These are phyloP conservation scores for Clathrospora elynae DNA, from an alignment of 2,329 filamentous ascomycete genomes.

Conservation along the genomic window DNA sequence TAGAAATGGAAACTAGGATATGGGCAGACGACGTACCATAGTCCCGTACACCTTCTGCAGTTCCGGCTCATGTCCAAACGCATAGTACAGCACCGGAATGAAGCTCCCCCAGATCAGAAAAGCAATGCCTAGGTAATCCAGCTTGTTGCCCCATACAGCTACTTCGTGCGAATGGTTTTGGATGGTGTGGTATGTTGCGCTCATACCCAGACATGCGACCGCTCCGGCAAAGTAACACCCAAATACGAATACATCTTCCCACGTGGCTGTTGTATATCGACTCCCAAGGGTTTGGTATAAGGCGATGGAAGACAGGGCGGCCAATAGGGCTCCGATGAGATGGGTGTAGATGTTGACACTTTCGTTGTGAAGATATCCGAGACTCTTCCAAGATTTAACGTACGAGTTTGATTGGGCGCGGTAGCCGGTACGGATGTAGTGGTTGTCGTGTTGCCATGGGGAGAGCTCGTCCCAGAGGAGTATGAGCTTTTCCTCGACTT, in stretches of 20 bases:
- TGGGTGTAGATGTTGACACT: slow-evolving; percentile 75
- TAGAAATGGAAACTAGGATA: neutral
- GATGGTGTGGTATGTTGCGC: slow-evolving; percentile 78
- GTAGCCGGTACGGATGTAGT: slow-evolving; percentile 70
- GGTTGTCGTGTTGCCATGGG: slow-evolving; percentile 64
- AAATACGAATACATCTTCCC: slow-evolving; percentile 46
- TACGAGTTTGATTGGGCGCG: slow-evolving; percentile 67
- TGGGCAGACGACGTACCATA: slow-evolving; percentile 58
- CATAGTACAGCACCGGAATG: slow-evolving; percentile 74
- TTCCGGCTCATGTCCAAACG: slow-evolving; percentile 63
- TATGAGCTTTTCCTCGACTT: slow-evolving; percentile 56
- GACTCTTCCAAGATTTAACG: slow-evolving; percentile 60
- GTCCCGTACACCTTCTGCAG: slow-evolving; percentile 74
- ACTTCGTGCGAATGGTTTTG: slow-evolving; percentile 82
- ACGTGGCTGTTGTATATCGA: slow-evolving; percentile 43
- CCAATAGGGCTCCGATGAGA: slow-evolving; percentile 53
- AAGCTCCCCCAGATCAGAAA: slow-evolving; percentile 89
- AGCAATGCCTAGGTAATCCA: slow-evolving; percentile 95
- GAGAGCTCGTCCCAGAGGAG: slow-evolving; percentile 51
- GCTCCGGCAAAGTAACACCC: slow-evolving; percentile 50
- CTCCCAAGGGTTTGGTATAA: slow-evolving; percentile 35
- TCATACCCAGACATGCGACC: slow-evolving; percentile 54
- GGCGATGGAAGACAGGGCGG: slow-evolving; percentile 23
- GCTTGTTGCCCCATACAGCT: slow-evolving; percentile 82
- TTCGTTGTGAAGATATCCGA: slow-evolving; percentile 70